A percentile compares a stretch with the other conserved stretches of the same genome.
Evolutionary conservation across 1,139 yeast genomes (phyloP).

Genomic region (Eremothecium cymbalariae): DNA sequence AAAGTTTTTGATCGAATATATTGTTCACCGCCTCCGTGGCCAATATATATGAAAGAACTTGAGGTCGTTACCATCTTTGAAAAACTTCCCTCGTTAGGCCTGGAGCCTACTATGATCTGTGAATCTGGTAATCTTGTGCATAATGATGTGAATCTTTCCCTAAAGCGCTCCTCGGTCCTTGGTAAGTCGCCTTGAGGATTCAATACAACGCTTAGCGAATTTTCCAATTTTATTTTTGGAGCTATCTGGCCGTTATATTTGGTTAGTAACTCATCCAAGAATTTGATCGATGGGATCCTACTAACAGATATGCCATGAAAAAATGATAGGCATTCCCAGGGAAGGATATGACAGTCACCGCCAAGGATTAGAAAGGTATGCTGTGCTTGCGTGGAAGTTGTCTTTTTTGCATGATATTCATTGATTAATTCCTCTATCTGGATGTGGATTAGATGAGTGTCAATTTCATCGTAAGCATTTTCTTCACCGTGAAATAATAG

Average conservation of each 20-base stretch:
- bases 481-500: conserved; percentile 56
- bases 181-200: conserved; percentile 77
- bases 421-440: conserved; percentile 43
- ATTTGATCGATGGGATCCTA: conserved; percentile 61
- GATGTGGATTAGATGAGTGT: conserved; percentile 45
- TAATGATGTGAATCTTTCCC: conserved; percentile 35
- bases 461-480: conserved; percentile 57
- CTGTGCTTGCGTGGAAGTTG: conserved; percentile 20
- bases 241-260: conserved; percentile 15
- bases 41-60: conserved; percentile 68
- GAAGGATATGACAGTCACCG: conserved; percentile 54
- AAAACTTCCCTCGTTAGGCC: conserved; percentile 51
- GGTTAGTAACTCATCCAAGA: conserved; percentile 40
- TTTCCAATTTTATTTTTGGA: conserved; percentile 12
- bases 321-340: conserved; percentile 79
- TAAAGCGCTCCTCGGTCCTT: conserved; percentile 59
- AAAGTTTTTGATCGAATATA: conserved; percentile 49
- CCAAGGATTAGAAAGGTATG: conserved; percentile 70
- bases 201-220: conserved; percentile 40
- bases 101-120: conserved; percentile 45
- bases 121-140: conserved; percentile 35
- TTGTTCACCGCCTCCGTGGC: conserved; percentile 95
- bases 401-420: conserved; percentile 23
- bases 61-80: conserved; percentile 35
- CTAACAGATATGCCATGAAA: conserved; percentile 52